These are phyloP conservation scores for Coniochaeta ligniaria DNA, from an alignment of 2,329 filamentous ascomycete species.

Conservation along the genomic window DNA sequence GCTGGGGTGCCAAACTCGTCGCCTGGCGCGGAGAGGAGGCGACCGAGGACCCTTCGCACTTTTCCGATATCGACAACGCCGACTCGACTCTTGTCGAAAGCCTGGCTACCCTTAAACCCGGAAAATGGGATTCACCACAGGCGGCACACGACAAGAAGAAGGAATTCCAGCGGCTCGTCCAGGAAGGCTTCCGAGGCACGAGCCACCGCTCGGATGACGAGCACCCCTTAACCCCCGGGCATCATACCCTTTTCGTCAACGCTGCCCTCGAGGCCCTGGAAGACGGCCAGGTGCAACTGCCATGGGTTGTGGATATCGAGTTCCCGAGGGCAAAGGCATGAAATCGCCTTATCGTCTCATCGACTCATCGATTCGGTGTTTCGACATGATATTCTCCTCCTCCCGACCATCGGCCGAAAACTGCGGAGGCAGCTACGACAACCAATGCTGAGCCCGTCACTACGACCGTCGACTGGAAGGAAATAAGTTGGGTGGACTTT, in stretches of 20 bases:
- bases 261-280: conserved; percentile 34
- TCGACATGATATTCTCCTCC: no score
- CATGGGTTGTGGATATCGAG: conserved; percentile 14
- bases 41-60: conserved; percentile 24
- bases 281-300: conserved; percentile 7
- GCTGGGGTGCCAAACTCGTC: conserved; percentile 48
- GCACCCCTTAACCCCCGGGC: conserved; percentile 21
- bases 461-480: no score
- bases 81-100: conserved; percentile 28
- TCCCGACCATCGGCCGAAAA: no score
- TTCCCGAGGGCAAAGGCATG: conserved; percentile 3
- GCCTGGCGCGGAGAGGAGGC: conserved; percentile 33
- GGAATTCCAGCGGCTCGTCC: neutral
- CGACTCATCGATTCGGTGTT: neutral
- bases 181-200: conserved; percentile 17
- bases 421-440: neutral
- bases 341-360: neutral
- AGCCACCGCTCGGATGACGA: conserved; percentile 24
- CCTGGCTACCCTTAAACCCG: conserved; percentile 15
- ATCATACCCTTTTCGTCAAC: conserved; percentile 49
- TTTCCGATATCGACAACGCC: conserved; percentile 40
- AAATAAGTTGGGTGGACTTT: no score
- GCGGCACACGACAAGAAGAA: neutral
- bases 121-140: conserved; percentile 5
- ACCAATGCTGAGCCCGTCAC: neutral